Conservation (phyloP, 1,139 yeast genomes). For the Kodamaea sp. region DNA sequence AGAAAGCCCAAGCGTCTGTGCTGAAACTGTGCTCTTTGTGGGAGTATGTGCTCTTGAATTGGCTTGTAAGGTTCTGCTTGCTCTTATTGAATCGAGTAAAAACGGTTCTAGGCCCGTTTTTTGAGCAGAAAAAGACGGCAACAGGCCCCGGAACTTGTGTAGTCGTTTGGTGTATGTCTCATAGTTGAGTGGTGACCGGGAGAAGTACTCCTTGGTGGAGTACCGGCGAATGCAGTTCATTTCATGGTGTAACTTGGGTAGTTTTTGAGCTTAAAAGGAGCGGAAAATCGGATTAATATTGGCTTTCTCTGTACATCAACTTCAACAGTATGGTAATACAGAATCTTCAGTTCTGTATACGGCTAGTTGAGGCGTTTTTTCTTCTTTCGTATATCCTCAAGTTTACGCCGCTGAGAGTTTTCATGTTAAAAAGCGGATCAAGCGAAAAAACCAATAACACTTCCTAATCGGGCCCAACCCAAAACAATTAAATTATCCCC, state of each 20-base stretch:
- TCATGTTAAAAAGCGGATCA: not conserved
- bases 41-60: not conserved
- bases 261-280: too few species aligned
- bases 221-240: not conserved
- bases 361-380: too few species aligned
- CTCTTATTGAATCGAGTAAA: constrained; percentile 26
- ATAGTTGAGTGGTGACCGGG: constrained; percentile 26
- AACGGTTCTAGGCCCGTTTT: constrained; percentile 2
- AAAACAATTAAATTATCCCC: too few species aligned
- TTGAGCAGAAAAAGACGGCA: not conserved
- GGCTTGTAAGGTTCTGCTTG: constrained; percentile 24
- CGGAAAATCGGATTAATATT: too few species aligned
- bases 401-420: too few species aligned
- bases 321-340: too few species aligned
- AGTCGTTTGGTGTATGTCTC: constrained; percentile 27
- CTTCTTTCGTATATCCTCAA: too few species aligned
- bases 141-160: constrained; percentile 8
- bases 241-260: not conserved
- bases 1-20: constrained; percentile 4
- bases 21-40: not conserved
- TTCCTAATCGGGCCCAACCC: constrained; percentile 16
- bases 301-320: too few species aligned
- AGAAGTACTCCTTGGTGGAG: constrained; percentile 3
- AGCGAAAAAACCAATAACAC: constrained; percentile 7
- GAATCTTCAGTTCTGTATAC: too few species aligned